A percentile compares a stretch with the other conserved stretches of the same genome.
Evolutionary conservation across 257 asterid species (phyloP).

Genomic region (Rhazya stricta): DNA sequence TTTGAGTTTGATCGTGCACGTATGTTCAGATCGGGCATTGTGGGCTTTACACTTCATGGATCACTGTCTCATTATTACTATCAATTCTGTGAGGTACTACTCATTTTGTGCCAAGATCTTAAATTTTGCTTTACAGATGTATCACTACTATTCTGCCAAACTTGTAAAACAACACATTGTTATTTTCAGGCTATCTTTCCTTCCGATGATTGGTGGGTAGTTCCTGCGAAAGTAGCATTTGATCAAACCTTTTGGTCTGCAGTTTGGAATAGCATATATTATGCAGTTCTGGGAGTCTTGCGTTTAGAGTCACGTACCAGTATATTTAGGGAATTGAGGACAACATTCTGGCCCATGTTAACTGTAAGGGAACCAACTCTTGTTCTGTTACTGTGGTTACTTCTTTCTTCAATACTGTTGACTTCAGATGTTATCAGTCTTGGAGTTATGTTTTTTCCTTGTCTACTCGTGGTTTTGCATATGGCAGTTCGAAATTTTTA

Average conservation of each 20-base stretch:
- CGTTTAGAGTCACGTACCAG: constrained; percentile 68
- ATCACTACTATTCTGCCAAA: background rate
- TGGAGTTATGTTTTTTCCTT: background rate
- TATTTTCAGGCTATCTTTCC: constrained; percentile 71
- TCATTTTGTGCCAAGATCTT: background rate
- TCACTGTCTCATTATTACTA: constrained; percentile 88
- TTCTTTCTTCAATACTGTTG: background rate
- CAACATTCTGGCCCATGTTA: constrained; percentile 78
- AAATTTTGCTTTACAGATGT: background rate
- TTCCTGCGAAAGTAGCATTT: constrained; percentile 74
- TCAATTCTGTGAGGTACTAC: constrained; percentile 78
- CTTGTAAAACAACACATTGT: background rate
- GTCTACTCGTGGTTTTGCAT: background rate
- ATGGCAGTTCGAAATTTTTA: background rate
- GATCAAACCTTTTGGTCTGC: constrained; percentile 88
- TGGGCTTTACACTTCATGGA: constrained; percentile 75
- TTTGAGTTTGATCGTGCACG: constrained; percentile 71
- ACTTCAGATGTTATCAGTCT: background rate
- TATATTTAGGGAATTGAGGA: constrained; percentile 53
- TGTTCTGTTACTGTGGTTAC: constrained; percentile 1
- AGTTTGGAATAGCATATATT: constrained; percentile 84
- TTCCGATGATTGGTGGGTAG: constrained; percentile 86
- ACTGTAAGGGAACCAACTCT: constrained; percentile 50
- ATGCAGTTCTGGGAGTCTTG: constrained; percentile 51
- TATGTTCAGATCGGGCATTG: constrained; percentile 71